Evolutionary conservation across 306 rosid species (phyloP), one percentile per base, ranked within the genome.

Genomic region (Morella rubra): DNA sequence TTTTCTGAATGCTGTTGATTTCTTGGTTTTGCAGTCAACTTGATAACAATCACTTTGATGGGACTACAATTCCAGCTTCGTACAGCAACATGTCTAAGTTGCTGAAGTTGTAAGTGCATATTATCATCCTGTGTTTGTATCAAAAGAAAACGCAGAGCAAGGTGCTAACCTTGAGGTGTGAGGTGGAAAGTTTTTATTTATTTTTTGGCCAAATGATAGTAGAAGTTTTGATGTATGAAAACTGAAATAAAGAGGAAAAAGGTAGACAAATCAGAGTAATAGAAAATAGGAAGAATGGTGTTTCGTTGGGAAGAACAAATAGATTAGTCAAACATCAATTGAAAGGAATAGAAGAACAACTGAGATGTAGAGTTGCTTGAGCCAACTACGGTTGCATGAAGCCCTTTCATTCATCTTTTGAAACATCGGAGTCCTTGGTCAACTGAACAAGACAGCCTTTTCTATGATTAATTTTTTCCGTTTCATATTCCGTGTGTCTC

Each of bases 41-140:
- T 74, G 98, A 95, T 85, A 92, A 92, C 87, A 95, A 95, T 84
- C 82, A 95, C 85, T 92, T 95, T 55, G 76, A 22, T 0, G 97
- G 92, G 76, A 67, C 45, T 79, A 80, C 51, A 46, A 92, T 95
- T 89, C 98, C 98, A 40, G 81, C 74, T 50, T 19, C 92, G 18
- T 95, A 85, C 77, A 83, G 81, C 61, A 84, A 77, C 75, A 81
- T 95, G 86, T 70, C 92, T 67, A 62, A 69, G 64, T 77, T 95
- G 76, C 75, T 83, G 82, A 95, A 95, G 77, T 8, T 92, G 97
- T 95, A 95, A 89, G 98, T 86, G 71, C 61, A 70, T 64, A 69
- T 79, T 51, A 15, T 52, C 22, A 65, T 60, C 14, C 73, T 1
- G 12, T 73, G 15, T 70, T 11, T 49, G 8, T 78, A 32, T 78